Evolutionary conservation across 2,329 filamentous ascomycete species (phyloP).

Genomic region (Aspergillaceae sp.): DNA sequence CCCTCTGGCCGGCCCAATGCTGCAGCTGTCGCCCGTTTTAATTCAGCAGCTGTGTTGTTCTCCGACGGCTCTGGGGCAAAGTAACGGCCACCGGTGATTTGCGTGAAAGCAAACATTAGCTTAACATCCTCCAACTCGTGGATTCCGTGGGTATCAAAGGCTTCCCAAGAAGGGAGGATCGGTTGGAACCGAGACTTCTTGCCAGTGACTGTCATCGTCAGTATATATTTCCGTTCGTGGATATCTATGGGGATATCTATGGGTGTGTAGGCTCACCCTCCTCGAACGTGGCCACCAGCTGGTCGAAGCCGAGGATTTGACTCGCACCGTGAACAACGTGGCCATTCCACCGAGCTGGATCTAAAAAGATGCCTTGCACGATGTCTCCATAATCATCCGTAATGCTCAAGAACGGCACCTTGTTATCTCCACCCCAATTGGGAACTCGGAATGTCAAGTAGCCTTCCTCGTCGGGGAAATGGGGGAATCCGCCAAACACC

Average conservation of each 20-base stretch:
- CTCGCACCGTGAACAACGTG: too few species aligned
- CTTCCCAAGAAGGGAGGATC: slow-evolving; percentile 5
- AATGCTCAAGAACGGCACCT: slow-evolving; percentile 34
- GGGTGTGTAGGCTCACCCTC: too few species aligned
- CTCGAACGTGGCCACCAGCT: too few species aligned
- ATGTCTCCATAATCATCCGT: slow-evolving; percentile 39
- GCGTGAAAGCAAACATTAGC: slow-evolving; percentile 8
- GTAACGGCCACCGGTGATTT: slow-evolving; percentile 5
- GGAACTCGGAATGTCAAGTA: slow-evolving; percentile 30
- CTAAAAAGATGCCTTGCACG: slow-evolving; percentile 38
- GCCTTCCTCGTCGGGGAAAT: slow-evolving; percentile 26
- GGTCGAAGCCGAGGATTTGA: too few species aligned
- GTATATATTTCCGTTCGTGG: too few species aligned
- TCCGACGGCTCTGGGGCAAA: slow-evolving; percentile 5
- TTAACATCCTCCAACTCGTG: slow-evolving; percentile 6
- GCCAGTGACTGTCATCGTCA: slow-evolving; percentile 11
- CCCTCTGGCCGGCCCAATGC: background rate
- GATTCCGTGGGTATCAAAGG: slow-evolving; percentile 6
- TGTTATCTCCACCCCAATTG: slow-evolving; percentile 32
- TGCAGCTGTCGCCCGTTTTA: slow-evolving; percentile 3
- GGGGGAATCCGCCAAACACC: slow-evolving; percentile 37
- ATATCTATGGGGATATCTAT: too few species aligned
- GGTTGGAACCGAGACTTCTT: slow-evolving; percentile 4
- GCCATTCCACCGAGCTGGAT: slow-evolving; percentile 22
- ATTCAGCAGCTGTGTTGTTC: slow-evolving; percentile 2